Base-by-base conservation (phyloP, 179 eudicot species). In the Silene noctiflora region DNA sequence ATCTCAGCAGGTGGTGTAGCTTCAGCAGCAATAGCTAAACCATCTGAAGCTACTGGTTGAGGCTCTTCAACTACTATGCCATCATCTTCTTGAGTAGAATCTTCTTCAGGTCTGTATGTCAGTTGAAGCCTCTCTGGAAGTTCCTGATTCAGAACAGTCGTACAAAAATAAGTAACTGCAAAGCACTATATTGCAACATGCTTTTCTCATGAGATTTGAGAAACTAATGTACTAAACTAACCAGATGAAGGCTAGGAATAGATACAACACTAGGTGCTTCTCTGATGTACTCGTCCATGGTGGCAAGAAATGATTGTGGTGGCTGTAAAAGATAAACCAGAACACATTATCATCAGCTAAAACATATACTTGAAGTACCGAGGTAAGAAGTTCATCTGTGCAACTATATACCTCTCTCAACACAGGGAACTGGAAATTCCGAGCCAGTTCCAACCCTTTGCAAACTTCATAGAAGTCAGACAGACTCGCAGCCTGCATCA, bases 261-360 rank as follows among this genome's bases (percentile, higher is more conserved):
- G 89, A 81, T 72, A 89, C 92, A 11, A 65, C 85, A 66, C 84
- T 89, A 71, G 99, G 92, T 68, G 97, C 98, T 86, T 93, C 98
- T 84, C 79, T 87, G 67, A 96, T 85, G 75, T 96, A 93, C 66
- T 96, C 99, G 81, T 96, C 98, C 99, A 96, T 96, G 20, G 99
- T 96, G 61, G 92, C 89, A 67, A 93, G 90, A 87, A 96, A 96
- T 20, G 99, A 87, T 53, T 97, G 90, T 20, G 99, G 98, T 25
- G 98, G 98, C 99, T 96, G 87, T 75, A 44, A 77, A 86, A 61
- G 65, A 66, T 19, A 77, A 19, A 55, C 63, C 17, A 44, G 74
- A 78, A 44, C 53, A 67, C 22, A 65, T 46, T 12, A 16, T 39
- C 80, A 69, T 0, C 9, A 75, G 78, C 67, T 39, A 17, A 62